These are phyloP conservation scores for Coemansia sp. DNA, from an alignment of 192 early-diverging fungal genomes.

Conservation along the genomic window DNA sequence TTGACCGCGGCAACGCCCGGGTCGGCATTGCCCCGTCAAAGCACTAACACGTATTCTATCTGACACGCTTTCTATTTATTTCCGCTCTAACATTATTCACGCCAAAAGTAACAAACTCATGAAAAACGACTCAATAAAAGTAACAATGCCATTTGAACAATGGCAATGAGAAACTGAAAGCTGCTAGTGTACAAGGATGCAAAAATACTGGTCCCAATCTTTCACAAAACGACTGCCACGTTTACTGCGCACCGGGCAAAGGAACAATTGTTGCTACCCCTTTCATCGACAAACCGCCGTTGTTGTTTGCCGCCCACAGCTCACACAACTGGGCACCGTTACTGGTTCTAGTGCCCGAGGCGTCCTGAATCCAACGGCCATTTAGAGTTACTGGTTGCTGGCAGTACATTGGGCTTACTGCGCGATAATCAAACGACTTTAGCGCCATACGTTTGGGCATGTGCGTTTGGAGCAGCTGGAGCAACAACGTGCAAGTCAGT, in stretches of 20 bases:
- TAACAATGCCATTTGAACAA: neutral
- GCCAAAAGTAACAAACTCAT: constrained; percentile 5
- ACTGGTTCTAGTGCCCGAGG: constrained; percentile 11
- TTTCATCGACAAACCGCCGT: constrained; percentile 72
- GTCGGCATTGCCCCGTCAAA: constrained; percentile 63
- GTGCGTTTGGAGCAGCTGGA: constrained; percentile 62
- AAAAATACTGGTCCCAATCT: neutral
- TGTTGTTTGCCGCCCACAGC: constrained; percentile 68
- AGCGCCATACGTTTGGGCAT: constrained; percentile 47
- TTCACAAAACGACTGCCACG: neutral
- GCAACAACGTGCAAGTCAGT: constrained; percentile 72
- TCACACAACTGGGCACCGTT: constrained; percentile 54
- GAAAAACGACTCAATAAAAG: neutral
- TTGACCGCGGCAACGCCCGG: constrained; percentile 59
- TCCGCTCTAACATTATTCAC: neutral
- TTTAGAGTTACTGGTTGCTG: constrained; percentile 59
- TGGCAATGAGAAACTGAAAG: constrained; percentile 1
- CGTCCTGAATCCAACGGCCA: constrained; percentile 44
- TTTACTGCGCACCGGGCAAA: neutral
- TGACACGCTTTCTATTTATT: neutral
- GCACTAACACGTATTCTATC: constrained; percentile 19
- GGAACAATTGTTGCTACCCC: constrained; percentile 58
- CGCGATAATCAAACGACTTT: constrained; percentile 68
- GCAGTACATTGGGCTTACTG: constrained; percentile 67
- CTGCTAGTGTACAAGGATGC: neutral